These are phyloP conservation scores for Hyphopichia khmerensis DNA, from an alignment of 1,139 yeast genomes.

Conservation along the genomic window DNA sequence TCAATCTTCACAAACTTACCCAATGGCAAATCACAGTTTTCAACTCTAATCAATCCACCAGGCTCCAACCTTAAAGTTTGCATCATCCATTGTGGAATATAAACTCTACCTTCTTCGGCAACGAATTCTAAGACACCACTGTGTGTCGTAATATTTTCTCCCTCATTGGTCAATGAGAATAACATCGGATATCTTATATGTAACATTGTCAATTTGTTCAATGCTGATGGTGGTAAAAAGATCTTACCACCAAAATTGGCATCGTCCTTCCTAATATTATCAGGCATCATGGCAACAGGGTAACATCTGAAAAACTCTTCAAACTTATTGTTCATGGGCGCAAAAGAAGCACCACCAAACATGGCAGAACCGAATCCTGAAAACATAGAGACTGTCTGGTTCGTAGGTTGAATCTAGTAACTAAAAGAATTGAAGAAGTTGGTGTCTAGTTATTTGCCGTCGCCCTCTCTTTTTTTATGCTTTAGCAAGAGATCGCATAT, in stretches of 20 bases:
- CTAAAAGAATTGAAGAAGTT: too few species aligned
- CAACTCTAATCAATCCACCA: constrained; percentile 75
- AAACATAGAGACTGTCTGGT: constrained; percentile 32
- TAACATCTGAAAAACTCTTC: constrained; percentile 90
- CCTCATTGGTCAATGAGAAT: constrained; percentile 75
- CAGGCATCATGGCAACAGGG: constrained; percentile 91
- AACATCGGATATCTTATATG: constrained; percentile 96
- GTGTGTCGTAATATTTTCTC: constrained; percentile 59
- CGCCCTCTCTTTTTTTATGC: background rate
- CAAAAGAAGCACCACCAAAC: constrained; percentile 38
- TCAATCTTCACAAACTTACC: constrained; percentile 91
- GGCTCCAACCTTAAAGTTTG: constrained; percentile 67
- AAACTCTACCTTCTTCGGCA: constrained; percentile 96
- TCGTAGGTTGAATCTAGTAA: too few species aligned
- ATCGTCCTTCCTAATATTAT: constrained; percentile 69
- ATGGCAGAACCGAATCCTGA: constrained; percentile 44
- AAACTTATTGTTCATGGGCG: constrained; percentile 37
- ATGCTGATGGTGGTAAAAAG: constrained; percentile 89
- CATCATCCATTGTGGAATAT: constrained; percentile 98
- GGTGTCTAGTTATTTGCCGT: too few species aligned
- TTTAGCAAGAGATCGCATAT: background rate
- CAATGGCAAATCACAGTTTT: constrained; percentile 75
- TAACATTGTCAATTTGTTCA: constrained; percentile 78
- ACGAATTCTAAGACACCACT: constrained; percentile 95
- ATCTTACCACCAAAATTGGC: constrained; percentile 97